These are phyloP conservation scores for Canna indica DNA, from an alignment of 176 grass and related monocot genomes.

Conservation along the genomic window DNA sequence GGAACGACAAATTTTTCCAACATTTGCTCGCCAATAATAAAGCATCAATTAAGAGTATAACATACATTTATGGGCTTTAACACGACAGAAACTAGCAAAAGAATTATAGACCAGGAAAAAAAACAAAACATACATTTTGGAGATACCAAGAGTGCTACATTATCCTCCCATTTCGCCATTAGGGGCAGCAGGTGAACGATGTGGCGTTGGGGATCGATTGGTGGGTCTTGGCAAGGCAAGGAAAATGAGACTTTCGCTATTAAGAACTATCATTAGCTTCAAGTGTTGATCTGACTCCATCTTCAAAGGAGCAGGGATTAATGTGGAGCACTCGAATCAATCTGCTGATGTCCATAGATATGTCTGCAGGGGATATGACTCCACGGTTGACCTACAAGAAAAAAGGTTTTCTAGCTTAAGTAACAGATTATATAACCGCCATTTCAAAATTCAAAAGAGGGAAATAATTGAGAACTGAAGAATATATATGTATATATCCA, in stretches of 20 bases:
- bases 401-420: neutral
- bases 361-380: constrained; percentile 75
- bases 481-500: neutral
- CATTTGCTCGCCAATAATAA: too few relatives aligned
- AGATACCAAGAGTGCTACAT: neutral
- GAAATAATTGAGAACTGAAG: neutral
- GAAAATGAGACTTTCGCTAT: constrained; percentile 1
- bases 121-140: too few relatives aligned
- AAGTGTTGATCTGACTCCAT: constrained; percentile 70
- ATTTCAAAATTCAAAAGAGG: too few relatives aligned
- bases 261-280: constrained; percentile 33
- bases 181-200: neutral
- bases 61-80: too few relatives aligned
- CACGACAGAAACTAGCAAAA: too few relatives aligned
- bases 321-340: constrained; percentile 52
- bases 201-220: too few relatives aligned
- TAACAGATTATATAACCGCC: too few relatives aligned
- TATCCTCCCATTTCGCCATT: neutral
- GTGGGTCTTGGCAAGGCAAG: too few relatives aligned
- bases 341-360: constrained; percentile 91
- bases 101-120: too few relatives aligned
- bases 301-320: constrained; percentile 48
- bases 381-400: constrained; percentile 53
- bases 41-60: too few relatives aligned
- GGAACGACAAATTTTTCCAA: too few relatives aligned